Evolutionary conservation across 1,284 basidiomycete genomes (phyloP).

Genomic region (Ustilago lituana): DNA sequence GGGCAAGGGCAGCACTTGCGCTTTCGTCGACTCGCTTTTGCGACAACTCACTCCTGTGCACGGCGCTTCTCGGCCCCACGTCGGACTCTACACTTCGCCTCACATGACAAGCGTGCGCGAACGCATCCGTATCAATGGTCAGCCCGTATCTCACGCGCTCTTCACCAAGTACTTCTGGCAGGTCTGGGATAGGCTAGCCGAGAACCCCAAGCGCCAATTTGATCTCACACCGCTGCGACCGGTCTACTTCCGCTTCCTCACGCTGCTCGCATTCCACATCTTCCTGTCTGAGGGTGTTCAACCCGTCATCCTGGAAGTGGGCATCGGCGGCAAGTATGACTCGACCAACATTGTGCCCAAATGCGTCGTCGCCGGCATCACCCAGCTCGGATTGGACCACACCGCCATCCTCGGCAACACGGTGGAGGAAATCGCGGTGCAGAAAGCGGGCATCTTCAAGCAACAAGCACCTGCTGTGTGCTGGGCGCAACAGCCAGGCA

Average conservation of each 20-base stretch:
- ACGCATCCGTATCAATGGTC: slow-evolving; percentile 91
- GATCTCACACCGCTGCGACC: slow-evolving; percentile 76
- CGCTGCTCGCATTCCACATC: slow-evolving; percentile 88
- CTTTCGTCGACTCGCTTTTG: slow-evolving; percentile 73
- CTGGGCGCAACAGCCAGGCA: slow-evolving; percentile 81
- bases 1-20: slow-evolving; percentile 96
- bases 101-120: slow-evolving; percentile 96
- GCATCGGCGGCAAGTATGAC: slow-evolving; percentile 93
- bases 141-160: slow-evolving; percentile 83
- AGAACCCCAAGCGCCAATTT: slow-evolving; percentile 69
- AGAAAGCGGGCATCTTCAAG: slow-evolving; percentile 98
- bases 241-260: slow-evolving; percentile 92
- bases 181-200: slow-evolving; percentile 87
- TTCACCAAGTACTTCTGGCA: slow-evolving; percentile 95
- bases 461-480: slow-evolving; percentile 84
- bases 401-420: slow-evolving; percentile 90
- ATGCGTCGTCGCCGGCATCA: slow-evolving; percentile 88
- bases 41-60: slow-evolving; percentile 44
- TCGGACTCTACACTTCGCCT: slow-evolving; percentile 93
- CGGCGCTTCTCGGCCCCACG: slow-evolving; percentile 33
- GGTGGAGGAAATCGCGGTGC: slow-evolving; percentile 86
- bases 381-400: slow-evolving; percentile 92
- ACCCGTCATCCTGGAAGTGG: slow-evolving; percentile 94
- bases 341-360: slow-evolving; percentile 94
- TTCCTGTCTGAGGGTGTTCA: slow-evolving; percentile 83